Evolutionary conservation across 495 filamentous ascomycete genomes (phyloP).

Genomic region (Talaromyces proteolyticus): DNA sequence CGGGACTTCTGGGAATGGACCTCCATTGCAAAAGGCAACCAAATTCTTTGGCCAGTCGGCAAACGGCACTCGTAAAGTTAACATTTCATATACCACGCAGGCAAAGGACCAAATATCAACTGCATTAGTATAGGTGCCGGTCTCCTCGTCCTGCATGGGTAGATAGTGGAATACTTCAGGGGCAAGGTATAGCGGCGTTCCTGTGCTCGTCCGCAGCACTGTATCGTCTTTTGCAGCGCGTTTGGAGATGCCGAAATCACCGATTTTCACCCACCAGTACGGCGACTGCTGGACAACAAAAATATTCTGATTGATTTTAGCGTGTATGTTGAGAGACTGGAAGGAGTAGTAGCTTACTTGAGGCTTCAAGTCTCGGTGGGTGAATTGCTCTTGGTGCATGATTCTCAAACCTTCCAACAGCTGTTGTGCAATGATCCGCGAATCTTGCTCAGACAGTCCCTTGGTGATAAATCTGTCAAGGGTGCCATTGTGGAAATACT

Average conservation of each 20-base stretch:
- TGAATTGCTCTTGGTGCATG: constrained; percentile 19
- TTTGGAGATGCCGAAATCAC: constrained; percentile 46
- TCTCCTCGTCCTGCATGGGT: constrained; percentile 1
- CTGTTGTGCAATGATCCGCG: constrained; percentile 12
- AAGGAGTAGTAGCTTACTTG: constrained; percentile 7
- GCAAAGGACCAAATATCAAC: constrained; percentile 24
- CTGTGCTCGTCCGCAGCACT: constrained; percentile 17
- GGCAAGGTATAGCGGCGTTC: constrained; percentile 27
- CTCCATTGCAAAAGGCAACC: neutral
- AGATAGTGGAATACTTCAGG: constrained; percentile 26
- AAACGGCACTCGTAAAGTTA: constrained; percentile 1
- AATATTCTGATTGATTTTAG: constrained; percentile 19
- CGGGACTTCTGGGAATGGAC: neutral
- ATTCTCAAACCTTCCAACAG: constrained; percentile 17
- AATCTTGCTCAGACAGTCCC: constrained; percentile 12
- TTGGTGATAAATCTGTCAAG: constrained; percentile 4
- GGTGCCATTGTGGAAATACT: constrained; percentile 19
- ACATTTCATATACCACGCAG: constrained; percentile 11
- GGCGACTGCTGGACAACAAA: constrained; percentile 19
- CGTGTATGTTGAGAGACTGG: neutral
- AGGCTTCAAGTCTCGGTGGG: constrained; percentile 22
- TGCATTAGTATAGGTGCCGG: constrained; percentile 13
- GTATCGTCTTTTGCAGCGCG: constrained; percentile 17
- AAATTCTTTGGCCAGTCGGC: neutral
- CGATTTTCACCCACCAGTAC: constrained; percentile 40